Conservation (phyloP, 2,329 filamentous ascomycete species). For the Fusarium torulosum region DNA sequence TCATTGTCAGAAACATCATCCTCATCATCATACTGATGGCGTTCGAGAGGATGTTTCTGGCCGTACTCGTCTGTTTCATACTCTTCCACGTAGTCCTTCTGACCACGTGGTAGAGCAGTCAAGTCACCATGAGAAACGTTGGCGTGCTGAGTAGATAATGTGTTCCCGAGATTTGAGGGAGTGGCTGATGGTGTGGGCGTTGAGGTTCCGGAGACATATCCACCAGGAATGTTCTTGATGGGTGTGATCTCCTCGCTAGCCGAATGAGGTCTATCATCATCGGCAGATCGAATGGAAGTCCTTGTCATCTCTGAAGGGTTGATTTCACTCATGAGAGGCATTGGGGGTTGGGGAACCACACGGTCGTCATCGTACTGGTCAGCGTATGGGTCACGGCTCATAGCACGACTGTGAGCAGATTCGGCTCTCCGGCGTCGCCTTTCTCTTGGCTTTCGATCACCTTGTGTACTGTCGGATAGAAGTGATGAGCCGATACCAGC, state of each 20-base stretch:
- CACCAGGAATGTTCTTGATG: constrained; percentile 73
- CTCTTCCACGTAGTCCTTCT: constrained; percentile 58
- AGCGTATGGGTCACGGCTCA: constrained; percentile 59
- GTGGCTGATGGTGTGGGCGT: constrained; percentile 72
- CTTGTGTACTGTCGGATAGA: constrained; percentile 57
- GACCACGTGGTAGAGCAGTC: constrained; percentile 64
- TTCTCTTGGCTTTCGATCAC: constrained; percentile 65
- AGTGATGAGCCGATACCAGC: constrained; percentile 53
- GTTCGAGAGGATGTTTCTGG: constrained; percentile 57
- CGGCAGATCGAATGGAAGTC: constrained; percentile 86
- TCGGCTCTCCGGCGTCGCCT: constrained; percentile 67
- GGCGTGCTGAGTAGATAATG: constrained; percentile 76
- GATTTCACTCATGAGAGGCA: constrained; percentile 90
- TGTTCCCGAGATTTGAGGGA: constrained; percentile 67
- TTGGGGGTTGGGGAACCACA: constrained; percentile 74
- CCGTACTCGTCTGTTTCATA: constrained; percentile 63
- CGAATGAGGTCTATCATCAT: constrained; percentile 79
- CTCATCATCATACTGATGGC: constrained; percentile 59
- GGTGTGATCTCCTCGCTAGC: constrained; percentile 73
- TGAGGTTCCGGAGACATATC: constrained; percentile 70
- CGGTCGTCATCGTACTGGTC: constrained; percentile 68
- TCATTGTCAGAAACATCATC: constrained; percentile 51
- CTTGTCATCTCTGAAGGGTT: constrained; percentile 89
- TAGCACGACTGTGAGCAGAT: constrained; percentile 59
- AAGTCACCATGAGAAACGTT: constrained; percentile 72